phyloP scores from a whole-genome alignment of 495 filamentous ascomycete genomes.

The Penicillium lividum region DNA sequence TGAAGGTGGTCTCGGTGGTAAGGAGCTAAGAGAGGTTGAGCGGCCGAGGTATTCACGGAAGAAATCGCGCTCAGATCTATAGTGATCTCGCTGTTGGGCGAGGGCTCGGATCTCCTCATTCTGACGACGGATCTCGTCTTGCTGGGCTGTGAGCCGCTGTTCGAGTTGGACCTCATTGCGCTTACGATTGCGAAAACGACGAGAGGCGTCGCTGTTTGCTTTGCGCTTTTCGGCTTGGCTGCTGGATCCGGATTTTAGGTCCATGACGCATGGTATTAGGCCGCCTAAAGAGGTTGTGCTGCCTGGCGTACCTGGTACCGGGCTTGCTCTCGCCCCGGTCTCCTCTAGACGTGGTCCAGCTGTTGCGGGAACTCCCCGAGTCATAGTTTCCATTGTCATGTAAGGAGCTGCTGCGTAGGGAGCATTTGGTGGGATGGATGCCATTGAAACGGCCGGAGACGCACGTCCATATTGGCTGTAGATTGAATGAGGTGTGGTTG shows the following conservation, averaged over 20 bases:
- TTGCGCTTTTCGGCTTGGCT: slow-evolving; percentile 88
- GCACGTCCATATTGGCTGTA: slow-evolving; percentile 50
- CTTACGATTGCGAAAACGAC: slow-evolving; percentile 86
- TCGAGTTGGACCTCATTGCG: slow-evolving; percentile 81
- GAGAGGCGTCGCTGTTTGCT: slow-evolving; percentile 90
- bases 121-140: slow-evolving; percentile 58
- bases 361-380: slow-evolving; percentile 26
- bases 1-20: slow-evolving; percentile 45
- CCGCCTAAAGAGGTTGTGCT: slow-evolving; percentile 35
- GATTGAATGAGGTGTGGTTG: slow-evolving; percentile 53
- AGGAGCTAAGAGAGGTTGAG: slow-evolving; percentile 45
- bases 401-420: slow-evolving; percentile 28
- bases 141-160: slow-evolving; percentile 55
- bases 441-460: slow-evolving; percentile 41
- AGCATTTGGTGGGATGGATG: slow-evolving; percentile 26
- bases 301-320: slow-evolving; percentile 38
- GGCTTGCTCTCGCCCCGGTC: slow-evolving; percentile 18
- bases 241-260: slow-evolving; percentile 80
- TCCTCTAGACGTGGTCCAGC: slow-evolving; percentile 38
- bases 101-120: slow-evolving; percentile 59
- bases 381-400: slow-evolving; percentile 30
- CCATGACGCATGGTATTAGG: slow-evolving; percentile 63
- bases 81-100: slow-evolving; percentile 54
- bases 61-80: slow-evolving; percentile 62
- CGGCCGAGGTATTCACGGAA: slow-evolving; percentile 62